Conservation (phyloP, 2,329 filamentous ascomycete species). For the Alternaria sp. region DNA sequence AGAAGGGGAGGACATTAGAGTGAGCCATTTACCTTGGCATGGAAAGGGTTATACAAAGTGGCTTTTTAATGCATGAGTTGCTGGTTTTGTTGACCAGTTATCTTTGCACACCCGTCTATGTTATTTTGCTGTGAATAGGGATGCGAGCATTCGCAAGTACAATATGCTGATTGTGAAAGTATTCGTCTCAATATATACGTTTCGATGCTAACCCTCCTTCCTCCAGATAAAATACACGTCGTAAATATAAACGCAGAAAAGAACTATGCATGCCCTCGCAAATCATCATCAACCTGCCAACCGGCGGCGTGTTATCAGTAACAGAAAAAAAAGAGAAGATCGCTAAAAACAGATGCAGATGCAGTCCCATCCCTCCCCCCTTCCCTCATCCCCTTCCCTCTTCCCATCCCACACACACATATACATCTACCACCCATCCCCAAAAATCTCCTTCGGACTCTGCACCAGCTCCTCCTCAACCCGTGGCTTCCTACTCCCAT, state of each 20-base stretch:
- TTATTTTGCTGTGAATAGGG: rapidly evolving
- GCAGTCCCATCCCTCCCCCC: not conserved
- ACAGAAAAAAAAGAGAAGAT: not conserved
- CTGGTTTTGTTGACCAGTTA: not conserved
- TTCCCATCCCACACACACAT: not conserved
- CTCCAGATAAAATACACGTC: not conserved
- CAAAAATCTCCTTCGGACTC: constrained; percentile 48
- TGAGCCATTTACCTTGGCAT: not conserved
- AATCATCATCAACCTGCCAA: not conserved
- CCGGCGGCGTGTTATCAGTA: not conserved
- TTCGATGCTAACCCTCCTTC: not conserved
- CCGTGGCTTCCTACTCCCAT: constrained; percentile 60
- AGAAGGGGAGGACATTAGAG: not conserved
- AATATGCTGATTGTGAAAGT: not conserved
- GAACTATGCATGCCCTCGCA: not conserved
- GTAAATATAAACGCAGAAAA: not conserved
- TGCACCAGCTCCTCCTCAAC: constrained; percentile 45
- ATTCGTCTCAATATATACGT: not conserved
- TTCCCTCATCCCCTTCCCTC: not conserved
- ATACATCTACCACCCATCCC: constrained; percentile 38
- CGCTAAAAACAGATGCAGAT: not conserved
- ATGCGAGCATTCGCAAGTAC: not conserved
- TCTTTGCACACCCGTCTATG: not conserved
- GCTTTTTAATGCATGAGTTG: not conserved
- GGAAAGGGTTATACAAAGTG: not conserved